Evolutionary conservation across 2,329 filamentous ascomycete species (phyloP), one percentile per base, ranked within the genome.

Genomic region (Cytospora paraplurivora): DNA sequence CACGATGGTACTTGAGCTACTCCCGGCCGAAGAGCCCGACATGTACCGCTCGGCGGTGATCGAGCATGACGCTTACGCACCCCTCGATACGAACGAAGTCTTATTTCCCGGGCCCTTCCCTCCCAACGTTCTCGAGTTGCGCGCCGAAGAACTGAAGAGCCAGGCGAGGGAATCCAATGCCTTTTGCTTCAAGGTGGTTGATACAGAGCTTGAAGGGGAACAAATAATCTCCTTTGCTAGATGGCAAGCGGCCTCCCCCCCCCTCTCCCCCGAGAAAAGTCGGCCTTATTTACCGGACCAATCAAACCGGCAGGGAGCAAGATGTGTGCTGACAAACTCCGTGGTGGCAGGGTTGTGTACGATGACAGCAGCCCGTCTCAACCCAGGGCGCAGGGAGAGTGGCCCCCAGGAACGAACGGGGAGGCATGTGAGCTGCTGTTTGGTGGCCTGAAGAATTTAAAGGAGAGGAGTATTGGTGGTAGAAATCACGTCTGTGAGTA

Each of bases 1-100:
- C 44, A 68, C 35, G 13, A 80, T 80, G 78, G 72, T 75, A 51
- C 76, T 81, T 33, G 66, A 74, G 68, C 67, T 78, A 15, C 68
- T 72, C 10, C 68, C 70, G 27, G 76, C 76, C 19, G 73, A 67
- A 7, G 73, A 72, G 50, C 71, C 71, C 44, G 78, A 80, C 68
- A 74, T 75, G 21, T 59, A 62, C 34, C 76, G 75, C 34, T 69
- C 72, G 38, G 72, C 72, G 19, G 69, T 73, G 55, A 77, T 80
- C 51, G 78, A 80, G 68, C 65, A 55, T 17, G 68, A 65, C 4
- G 78, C 78, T 19, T 79, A 78, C 63, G 71, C 69, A 1, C 68
- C 70, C 10, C 75, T 71, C 49, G 67, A 72, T 12, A 68, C 76
- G 58, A 72, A 68, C 56, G 17, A 56, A 1, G 67, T 76, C 19